Evolutionary conservation across 2,329 filamentous ascomycete genomes (phyloP).

Genomic region (Phoma herbarum): DNA sequence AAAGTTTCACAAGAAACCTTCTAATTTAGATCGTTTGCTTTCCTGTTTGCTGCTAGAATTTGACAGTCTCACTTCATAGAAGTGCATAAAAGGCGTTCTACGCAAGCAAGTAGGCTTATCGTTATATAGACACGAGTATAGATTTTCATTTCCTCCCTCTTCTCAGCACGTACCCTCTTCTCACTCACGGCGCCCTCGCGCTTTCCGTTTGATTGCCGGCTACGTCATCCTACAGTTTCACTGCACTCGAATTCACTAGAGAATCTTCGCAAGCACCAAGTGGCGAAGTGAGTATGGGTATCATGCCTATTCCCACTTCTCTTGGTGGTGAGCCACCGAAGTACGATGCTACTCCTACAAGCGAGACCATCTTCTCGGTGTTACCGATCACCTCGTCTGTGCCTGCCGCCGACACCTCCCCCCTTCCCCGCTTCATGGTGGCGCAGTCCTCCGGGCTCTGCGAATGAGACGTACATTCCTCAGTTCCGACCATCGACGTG

Average conservation of each 20-base stretch:
- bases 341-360: background rate
- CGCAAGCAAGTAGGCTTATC: background rate
- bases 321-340: background rate
- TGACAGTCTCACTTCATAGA: background rate
- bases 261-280: background rate
- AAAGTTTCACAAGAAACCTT: slow-evolving; percentile 34
- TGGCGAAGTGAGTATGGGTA: background rate
- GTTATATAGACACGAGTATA: background rate
- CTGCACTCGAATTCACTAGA: background rate
- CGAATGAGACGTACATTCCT: too few relatives aligned
- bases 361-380: background rate
- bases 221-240: background rate
- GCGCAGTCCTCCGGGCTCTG: background rate
- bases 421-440: background rate
- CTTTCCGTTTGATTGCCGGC: slow-evolving; percentile 5
- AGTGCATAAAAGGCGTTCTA: background rate
- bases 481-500: too few relatives aligned
- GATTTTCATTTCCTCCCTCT: background rate
- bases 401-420: background rate
- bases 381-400: background rate
- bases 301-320: background rate
- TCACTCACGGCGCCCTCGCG: background rate
- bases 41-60: background rate
- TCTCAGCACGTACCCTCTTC: background rate
- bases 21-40: slow-evolving; percentile 16